Base-by-base conservation (phyloP, 306 rosid genomes). In the Malus domestica region DNA sequence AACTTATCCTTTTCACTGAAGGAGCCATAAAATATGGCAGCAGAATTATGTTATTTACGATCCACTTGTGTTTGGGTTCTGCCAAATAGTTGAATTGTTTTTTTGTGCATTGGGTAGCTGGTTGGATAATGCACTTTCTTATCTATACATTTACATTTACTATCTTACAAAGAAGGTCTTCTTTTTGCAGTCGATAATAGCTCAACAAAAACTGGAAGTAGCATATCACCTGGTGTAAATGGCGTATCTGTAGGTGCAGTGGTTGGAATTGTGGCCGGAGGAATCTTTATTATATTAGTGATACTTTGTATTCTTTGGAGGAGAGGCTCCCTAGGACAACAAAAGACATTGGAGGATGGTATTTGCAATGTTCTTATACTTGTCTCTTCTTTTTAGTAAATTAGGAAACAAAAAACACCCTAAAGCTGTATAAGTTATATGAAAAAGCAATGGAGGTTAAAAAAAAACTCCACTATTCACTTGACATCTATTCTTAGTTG, bases 181-280 rank as follows among this genome's bases (percentile, higher is more conserved):
- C 30, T 29, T 52, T 23, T 57, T 29, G 69, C 80, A 82, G 88
- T 85, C 72, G 82, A 49, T 74, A 57, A 29, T 70, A 83, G 87
- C 52, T 86, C 84, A 5, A 58, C 25, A 2, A 78, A 76, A 44
- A 71, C 25, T 23, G 60, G 1, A 10, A 3, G 20, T 18, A 33
- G 55, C 19, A 4, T 0, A 16, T 18, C 18, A 45, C 61, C 40
- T 14, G 55, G 45, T 18, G 44, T 71, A 5, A 35, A 59, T 2
- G 72, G 82, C 67, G 45, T 83, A 44, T 27, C 83, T 3, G 61
- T 8, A 10, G 81, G 81, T 44, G 80, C 46, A 65, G 81, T 89
- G 63, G 75, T 66, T 78, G 86, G 82, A 49, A 85, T 85, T 67
- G 91, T 87, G 57, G 79, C 51, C 10, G 78, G 77, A 25, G 90